These are phyloP conservation scores for Entoloma clypeatum DNA, from an alignment of 1,284 basidiomycete genomes.

Conservation along the genomic window DNA sequence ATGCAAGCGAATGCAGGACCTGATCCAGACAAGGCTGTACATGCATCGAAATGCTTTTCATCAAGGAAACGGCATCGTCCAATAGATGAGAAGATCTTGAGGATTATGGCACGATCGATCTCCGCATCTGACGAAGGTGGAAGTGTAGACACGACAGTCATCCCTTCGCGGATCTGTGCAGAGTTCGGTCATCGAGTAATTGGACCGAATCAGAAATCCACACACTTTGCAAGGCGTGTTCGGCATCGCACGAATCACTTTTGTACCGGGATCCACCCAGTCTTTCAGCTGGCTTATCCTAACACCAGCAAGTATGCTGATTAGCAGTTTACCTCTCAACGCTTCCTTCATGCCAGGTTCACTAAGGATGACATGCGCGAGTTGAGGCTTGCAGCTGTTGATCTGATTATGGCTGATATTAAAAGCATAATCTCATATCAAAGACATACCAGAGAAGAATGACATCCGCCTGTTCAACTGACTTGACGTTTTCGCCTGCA, in stretches of 20 bases:
- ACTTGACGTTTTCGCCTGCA: conserved; percentile 67
- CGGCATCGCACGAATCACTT: conserved; percentile 95
- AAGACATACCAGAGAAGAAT: conserved; percentile 76
- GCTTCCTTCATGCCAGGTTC: conserved; percentile 86
- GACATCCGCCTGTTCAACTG: conserved; percentile 77
- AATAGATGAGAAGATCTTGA: conserved; percentile 93
- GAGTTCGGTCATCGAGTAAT: too few relatives aligned
- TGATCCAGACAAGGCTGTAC: conserved; percentile 93
- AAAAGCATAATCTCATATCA: conserved; percentile 6
- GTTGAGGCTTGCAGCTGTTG: conserved; percentile 88
- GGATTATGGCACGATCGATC: conserved; percentile 71
- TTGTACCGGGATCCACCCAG: conserved; percentile 76
- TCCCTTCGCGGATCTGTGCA: conserved; percentile 90
- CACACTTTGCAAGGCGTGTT: conserved; percentile 95
- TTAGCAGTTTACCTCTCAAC: conserved; percentile 85
- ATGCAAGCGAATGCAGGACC: conserved; percentile 97
- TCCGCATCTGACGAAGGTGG: conserved; percentile 49
- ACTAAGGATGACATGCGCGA: conserved; percentile 73
- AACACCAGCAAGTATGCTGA: conserved; percentile 96
- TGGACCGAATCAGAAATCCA: conserved; percentile 5
- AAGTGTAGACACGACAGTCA: conserved; percentile 86
- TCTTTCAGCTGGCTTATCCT: conserved; percentile 78
- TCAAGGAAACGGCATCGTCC: conserved; percentile 92
- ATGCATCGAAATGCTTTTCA: conserved; percentile 98
- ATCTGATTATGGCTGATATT: conserved; percentile 4